These are phyloP conservation scores for Mycena haematopus DNA, from an alignment of 768 basidiomycete genomes.

Conservation along the genomic window DNA sequence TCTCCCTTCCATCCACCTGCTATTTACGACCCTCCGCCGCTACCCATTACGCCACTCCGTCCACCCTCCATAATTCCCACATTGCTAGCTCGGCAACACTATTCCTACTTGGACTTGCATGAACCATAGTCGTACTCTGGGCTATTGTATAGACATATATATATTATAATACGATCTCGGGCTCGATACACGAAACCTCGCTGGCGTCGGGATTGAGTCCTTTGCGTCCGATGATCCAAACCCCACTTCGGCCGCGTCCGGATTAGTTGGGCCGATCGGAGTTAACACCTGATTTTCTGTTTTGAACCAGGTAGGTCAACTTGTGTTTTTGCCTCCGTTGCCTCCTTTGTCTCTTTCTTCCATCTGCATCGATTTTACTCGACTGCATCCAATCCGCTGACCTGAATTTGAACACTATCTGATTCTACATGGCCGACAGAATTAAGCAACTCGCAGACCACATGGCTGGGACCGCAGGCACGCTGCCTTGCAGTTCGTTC, in stretches of 20 bases:
- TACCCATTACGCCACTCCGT: slow-evolving; percentile 12
- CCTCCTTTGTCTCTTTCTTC: slow-evolving; percentile 11
- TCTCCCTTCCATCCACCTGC: neutral
- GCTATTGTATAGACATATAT: slow-evolving; percentile 24
- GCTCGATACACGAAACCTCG: slow-evolving; percentile 3
- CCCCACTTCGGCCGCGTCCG: too few relatives aligned
- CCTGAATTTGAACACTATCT: slow-evolving; percentile 24
- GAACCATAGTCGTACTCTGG: slow-evolving; percentile 13
- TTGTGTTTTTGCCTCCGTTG: neutral
- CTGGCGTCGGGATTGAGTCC: neutral
- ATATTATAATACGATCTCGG: slow-evolving; percentile 18
- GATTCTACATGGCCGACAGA: slow-evolving; percentile 57
- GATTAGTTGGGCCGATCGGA: too few relatives aligned
- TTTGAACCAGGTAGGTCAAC: neutral
- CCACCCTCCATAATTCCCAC: slow-evolving; percentile 13
- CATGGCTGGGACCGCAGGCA: slow-evolving; percentile 38
- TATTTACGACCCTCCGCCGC: slow-evolving; percentile 1
- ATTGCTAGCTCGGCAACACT: slow-evolving; percentile 7
- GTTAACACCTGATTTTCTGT: neutral
- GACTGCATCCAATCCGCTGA: slow-evolving; percentile 23
- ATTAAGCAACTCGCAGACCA: slow-evolving; percentile 66
- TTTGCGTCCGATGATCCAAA: too few relatives aligned
- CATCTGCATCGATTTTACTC: neutral
- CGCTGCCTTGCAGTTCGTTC: slow-evolving; percentile 17
- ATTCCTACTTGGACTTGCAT: slow-evolving; percentile 22